A percentile compares a stretch with the other conserved stretches of the same genome.
These are phyloP conservation scores for Boletus rex-veris DNA, from an alignment of 768 basidiomycete species.

Conservation along the genomic window DNA sequence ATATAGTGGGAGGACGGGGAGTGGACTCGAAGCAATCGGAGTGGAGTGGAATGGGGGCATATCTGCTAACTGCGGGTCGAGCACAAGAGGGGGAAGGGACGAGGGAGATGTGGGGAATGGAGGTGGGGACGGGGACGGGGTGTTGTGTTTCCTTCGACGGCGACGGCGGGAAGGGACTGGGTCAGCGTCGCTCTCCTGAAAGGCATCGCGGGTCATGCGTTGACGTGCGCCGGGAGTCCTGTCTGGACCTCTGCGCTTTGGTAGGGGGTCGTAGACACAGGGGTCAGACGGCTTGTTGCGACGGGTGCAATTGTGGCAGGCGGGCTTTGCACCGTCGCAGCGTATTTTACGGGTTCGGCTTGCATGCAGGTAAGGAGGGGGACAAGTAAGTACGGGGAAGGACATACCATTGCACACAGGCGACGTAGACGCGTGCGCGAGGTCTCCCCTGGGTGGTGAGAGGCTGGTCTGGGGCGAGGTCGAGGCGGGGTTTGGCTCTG, in stretches of 20 bases:
- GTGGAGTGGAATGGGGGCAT: slow-evolving; percentile 15
- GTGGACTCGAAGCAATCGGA: not conserved
- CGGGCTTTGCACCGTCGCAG: slow-evolving; percentile 77
- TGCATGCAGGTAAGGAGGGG: slow-evolving; percentile 2
- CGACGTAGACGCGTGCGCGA: slow-evolving; percentile 71
- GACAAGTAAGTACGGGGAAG: not conserved
- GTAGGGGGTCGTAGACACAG: slow-evolving; percentile 66
- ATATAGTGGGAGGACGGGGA: slow-evolving; percentile 10
- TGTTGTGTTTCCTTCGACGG: slow-evolving; percentile 17
- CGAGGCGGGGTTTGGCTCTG: slow-evolving; percentile 57
- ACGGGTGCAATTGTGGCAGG: slow-evolving; percentile 69
- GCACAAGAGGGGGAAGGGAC: slow-evolving; percentile 7
- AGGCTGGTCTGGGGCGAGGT: slow-evolving; percentile 72
- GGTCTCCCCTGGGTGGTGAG: slow-evolving; percentile 79
- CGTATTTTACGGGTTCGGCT: slow-evolving; percentile 79
- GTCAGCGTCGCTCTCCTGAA: slow-evolving; percentile 32
- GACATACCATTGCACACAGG: slow-evolving; percentile 72
- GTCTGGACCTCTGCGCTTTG: slow-evolving; percentile 80
- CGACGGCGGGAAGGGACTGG: slow-evolving; percentile 23
- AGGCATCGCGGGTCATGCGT: slow-evolving; percentile 45
- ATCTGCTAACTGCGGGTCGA: slow-evolving; percentile 26
- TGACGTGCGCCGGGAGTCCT: slow-evolving; percentile 77
- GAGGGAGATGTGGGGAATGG: not conserved
- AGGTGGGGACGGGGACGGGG: not conserved
- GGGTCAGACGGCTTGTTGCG: slow-evolving; percentile 42